Conservation (phyloP, 2,329 filamentous ascomycete species). For the Hypoxylon sp. region DNA sequence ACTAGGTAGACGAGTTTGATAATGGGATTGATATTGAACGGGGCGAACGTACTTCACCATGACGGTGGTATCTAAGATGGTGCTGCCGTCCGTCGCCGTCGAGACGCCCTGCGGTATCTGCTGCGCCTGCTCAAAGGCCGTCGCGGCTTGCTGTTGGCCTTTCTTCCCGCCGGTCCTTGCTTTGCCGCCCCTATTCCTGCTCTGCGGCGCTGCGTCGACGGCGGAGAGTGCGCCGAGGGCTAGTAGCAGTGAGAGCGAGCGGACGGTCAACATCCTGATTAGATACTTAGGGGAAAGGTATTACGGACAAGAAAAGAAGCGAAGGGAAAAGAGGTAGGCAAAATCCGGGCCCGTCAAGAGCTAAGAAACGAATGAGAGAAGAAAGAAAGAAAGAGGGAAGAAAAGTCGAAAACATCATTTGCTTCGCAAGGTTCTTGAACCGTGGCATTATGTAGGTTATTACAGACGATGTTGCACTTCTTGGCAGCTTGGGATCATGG, state of each 20-base stretch:
- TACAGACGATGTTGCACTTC: conserved; percentile 16
- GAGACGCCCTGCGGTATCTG: conserved; percentile 55
- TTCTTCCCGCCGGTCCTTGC: conserved; percentile 13
- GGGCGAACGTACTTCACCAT: conserved; percentile 65
- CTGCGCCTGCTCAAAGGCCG: conserved; percentile 47
- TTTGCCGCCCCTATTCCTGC: conserved; percentile 35
- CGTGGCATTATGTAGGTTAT: conserved; percentile 7
- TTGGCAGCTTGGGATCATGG: conserved; percentile 27
- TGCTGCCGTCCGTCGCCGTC: conserved; percentile 65
- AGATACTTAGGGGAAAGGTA: conserved; percentile 1
- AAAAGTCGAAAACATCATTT: conserved; percentile 21
- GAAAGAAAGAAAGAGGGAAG: conserved; percentile 11
- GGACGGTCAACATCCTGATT: conserved; percentile 48
- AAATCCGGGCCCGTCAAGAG: conserved; percentile 44
- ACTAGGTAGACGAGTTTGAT: no score
- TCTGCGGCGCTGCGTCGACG: conserved; percentile 45
- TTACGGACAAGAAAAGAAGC: conserved; percentile 19
- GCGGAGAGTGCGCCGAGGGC: conserved; percentile 38
- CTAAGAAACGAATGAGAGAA: conserved; percentile 22
- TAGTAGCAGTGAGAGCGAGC: conserved; percentile 42
- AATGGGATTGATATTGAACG: no score
- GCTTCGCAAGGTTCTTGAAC: conserved; percentile 9
- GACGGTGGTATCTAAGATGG: conserved; percentile 66
- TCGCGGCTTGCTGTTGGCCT: conserved; percentile 40
- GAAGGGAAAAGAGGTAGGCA: conserved; percentile 10